A percentile compares a stretch with the other conserved stretches of the same genome.
Conservation (phyloP, 305 asterid genomes). For the Fraxinus floribunda region DNA sequence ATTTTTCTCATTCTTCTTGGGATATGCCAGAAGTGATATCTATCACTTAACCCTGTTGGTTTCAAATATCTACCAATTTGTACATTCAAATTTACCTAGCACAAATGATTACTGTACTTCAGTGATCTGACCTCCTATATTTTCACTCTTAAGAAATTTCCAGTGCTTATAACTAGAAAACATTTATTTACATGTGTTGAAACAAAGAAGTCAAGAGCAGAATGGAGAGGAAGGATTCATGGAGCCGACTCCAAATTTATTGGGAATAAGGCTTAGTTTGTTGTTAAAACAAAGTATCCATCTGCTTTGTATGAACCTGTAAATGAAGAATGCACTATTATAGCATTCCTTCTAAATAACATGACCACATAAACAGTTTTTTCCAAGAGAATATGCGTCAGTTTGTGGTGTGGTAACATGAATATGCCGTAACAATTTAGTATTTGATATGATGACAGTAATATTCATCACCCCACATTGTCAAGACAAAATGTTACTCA, state of each 20-base stretch:
- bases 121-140: not conserved
- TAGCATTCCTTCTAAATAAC: not conserved
- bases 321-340: slow-evolving; percentile 10
- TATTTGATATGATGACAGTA: slow-evolving; percentile 10
- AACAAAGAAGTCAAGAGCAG: not conserved
- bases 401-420: not conserved
- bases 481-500: slow-evolving; percentile 6
- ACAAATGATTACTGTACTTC: not conserved
- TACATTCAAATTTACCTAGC: not conserved
- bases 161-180: not conserved
- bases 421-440: not conserved
- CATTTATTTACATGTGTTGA: not conserved
- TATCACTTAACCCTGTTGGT: not conserved
- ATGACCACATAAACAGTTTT: slow-evolving; percentile 14
- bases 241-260: not conserved
- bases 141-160: not conserved
- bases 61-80: not conserved
- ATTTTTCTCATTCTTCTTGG: not conserved
- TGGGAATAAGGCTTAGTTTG: not conserved
- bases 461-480: slow-evolving; percentile 9
- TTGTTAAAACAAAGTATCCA: not conserved
- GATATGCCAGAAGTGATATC: not conserved
- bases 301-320: slow-evolving; percentile 1
- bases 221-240: not conserved
- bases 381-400: slow-evolving; percentile 7